A percentile compares a stretch with the other conserved stretches of the same genome.
Conservation (phyloP, 208 protist genomes). For the Porcisia deanei region DNA sequence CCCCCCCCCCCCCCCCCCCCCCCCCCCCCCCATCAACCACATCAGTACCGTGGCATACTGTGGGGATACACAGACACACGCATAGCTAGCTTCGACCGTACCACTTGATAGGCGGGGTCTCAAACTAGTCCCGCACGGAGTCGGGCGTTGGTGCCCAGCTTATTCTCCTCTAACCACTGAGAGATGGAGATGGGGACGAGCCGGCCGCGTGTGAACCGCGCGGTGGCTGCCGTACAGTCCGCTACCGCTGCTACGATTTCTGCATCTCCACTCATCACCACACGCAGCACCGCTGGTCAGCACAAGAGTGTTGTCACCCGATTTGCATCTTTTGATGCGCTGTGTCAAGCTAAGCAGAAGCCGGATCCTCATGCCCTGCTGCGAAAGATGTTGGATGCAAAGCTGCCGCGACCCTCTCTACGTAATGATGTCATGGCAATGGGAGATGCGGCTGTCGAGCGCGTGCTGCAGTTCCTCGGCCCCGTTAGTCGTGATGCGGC, state of each 20-base stretch:
- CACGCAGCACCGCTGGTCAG: background rate
- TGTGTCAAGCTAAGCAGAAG: slow-evolving; percentile 28
- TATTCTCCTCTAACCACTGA: background rate
- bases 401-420: slow-evolving; percentile 38
- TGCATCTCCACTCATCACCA: slow-evolving; percentile 29
- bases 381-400: slow-evolving; percentile 36
- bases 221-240: slow-evolving; percentile 62
- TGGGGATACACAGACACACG: background rate
- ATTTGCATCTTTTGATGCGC: slow-evolving; percentile 40
- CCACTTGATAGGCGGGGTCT: background rate
- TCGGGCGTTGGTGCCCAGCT: too few species aligned
- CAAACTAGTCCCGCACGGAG: background rate
- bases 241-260: slow-evolving; percentile 27
- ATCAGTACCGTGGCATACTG: background rate
- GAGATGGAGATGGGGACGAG: slow-evolving; percentile 17
- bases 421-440: slow-evolving; percentile 50
- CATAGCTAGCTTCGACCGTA: background rate
- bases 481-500: slow-evolving; percentile 25
- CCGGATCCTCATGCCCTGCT: slow-evolving; percentile 37
- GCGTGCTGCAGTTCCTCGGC: slow-evolving; percentile 43
- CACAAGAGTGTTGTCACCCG: slow-evolving; percentile 26
- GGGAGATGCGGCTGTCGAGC: slow-evolving; percentile 31
- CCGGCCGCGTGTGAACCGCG: slow-evolving; percentile 40
- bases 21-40: too few species aligned
- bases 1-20: too few species aligned